These are phyloP conservation scores for Achaetomiella virescens DNA, from an alignment of 495 filamentous ascomycete genomes.

Conservation along the genomic window DNA sequence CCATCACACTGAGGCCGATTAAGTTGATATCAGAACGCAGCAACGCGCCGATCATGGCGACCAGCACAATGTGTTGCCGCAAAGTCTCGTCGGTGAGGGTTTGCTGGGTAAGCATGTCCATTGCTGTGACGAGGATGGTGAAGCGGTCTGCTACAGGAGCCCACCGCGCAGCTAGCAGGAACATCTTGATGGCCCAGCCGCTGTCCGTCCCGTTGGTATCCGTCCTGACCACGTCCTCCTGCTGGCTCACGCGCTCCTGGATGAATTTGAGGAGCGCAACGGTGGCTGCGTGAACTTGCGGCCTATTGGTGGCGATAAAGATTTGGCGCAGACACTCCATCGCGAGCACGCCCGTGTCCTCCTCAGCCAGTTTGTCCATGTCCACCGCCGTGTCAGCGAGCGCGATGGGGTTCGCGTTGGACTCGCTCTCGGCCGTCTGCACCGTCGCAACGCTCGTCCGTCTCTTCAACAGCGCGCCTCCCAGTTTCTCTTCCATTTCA, in stretches of 20 bases:
- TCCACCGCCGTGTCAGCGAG: slow-evolving; percentile 72
- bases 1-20: slow-evolving; percentile 90
- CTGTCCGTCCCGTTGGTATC: slow-evolving; percentile 33
- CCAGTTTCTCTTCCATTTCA: slow-evolving; percentile 56
- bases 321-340: slow-evolving; percentile 76
- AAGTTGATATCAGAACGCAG: slow-evolving; percentile 82
- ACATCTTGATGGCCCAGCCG: slow-evolving; percentile 74
- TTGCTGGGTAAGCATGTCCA: slow-evolving; percentile 63
- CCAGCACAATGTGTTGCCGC: slow-evolving; percentile 62
- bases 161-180: slow-evolving; percentile 72
- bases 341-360: slow-evolving; percentile 76
- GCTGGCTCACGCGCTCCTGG: slow-evolving; percentile 47
- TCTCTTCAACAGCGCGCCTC: slow-evolving; percentile 55
- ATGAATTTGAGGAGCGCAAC: slow-evolving; percentile 66
- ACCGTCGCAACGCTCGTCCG: slow-evolving; percentile 76
- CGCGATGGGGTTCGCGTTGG: slow-evolving; percentile 59
- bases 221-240: slow-evolving; percentile 38
- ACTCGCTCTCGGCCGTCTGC: slow-evolving; percentile 60
- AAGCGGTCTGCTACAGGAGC: slow-evolving; percentile 88
- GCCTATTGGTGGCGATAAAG: slow-evolving; percentile 66
- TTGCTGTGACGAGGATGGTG: slow-evolving; percentile 71
- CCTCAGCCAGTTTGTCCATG: slow-evolving; percentile 77
- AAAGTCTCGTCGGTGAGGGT: slow-evolving; percentile 60
- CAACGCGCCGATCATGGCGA: slow-evolving; percentile 70
- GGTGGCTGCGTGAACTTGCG: slow-evolving; percentile 70